A percentile compares a stretch with the other conserved stretches of the same genome.
These are phyloP conservation scores for Solanum microdontum DNA, from an alignment of 257 asterid species.

Conservation along the genomic window DNA sequence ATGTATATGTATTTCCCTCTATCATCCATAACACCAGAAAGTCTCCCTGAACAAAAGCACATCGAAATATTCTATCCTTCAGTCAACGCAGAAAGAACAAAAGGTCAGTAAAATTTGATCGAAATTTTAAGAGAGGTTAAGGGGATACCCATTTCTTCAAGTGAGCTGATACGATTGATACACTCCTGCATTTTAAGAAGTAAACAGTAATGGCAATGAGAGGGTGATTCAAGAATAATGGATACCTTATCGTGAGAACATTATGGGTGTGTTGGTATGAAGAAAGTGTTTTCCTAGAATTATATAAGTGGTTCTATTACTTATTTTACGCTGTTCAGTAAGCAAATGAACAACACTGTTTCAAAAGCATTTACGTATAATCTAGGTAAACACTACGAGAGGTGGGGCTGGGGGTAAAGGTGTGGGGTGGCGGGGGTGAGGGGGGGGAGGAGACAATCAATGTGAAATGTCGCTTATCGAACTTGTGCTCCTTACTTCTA, in stretches of 20 bases:
- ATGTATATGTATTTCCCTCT: conserved; percentile 93
- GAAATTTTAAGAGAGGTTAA: neutral
- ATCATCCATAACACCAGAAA: conserved; percentile 98
- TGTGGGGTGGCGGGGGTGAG: neutral
- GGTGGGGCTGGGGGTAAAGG: neutral
- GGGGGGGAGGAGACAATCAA: neutral
- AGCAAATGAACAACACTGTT: neutral
- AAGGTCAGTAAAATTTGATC: neutral
- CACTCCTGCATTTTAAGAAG: conserved; percentile 64
- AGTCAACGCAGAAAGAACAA: neutral
- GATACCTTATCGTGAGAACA: neutral
- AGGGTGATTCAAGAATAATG: neutral
- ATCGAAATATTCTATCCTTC: neutral
- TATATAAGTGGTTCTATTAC: neutral
- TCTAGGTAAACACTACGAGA: neutral
- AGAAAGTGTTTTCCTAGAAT: neutral
- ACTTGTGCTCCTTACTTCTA: neutral
- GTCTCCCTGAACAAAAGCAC: conserved; percentile 43
- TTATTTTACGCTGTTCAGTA: neutral
- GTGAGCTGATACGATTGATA: conserved; percentile 67
- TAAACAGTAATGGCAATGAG: neutral
- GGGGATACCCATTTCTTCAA: conserved; percentile 73
- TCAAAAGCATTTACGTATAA: neutral
- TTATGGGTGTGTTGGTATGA: too few relatives aligned
- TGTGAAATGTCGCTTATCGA: neutral